Conservation (phyloP, 2,329 filamentous ascomycete genomes). For the Plenodomus biglobosus region DNA sequence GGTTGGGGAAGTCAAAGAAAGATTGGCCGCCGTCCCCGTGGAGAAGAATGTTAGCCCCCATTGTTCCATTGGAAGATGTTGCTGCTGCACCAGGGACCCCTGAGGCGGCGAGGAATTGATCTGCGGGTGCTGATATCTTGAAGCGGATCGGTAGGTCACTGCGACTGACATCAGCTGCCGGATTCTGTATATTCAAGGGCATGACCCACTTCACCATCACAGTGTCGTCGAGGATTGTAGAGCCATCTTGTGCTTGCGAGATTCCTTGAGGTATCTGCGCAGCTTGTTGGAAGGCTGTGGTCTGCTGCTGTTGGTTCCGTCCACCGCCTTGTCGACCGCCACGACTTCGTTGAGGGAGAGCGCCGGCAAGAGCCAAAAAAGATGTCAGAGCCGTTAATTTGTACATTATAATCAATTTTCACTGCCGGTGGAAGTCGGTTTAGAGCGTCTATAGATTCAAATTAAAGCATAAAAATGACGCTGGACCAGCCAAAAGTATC, state of each 20-base stretch:
- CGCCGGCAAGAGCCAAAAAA: conserved; percentile 24
- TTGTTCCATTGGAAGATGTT: conserved; percentile 36
- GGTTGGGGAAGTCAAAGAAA: conserved; percentile 61
- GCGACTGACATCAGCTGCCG: conserved; percentile 34
- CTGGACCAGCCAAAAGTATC: no score
- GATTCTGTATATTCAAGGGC: conserved; percentile 6
- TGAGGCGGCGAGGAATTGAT: conserved; percentile 55
- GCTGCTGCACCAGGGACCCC: conserved; percentile 53
- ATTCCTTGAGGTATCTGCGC: conserved; percentile 40
- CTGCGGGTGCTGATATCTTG: conserved; percentile 58
- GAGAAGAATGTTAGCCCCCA: conserved; percentile 58
- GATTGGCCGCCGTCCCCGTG: conserved; percentile 63
- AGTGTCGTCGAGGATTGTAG: conserved; percentile 58
- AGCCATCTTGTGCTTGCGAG: conserved; percentile 55
- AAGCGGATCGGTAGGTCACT: conserved; percentile 56
- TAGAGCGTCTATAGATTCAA: no score
- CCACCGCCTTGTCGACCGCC: conserved; percentile 4
- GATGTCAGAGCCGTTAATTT: conserved; percentile 15
- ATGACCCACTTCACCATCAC: conserved; percentile 51
- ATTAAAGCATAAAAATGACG: no score
- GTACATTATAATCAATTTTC: conserved; percentile 8
- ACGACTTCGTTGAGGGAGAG: conserved; percentile 29
- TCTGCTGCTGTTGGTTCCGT: conserved; percentile 5
- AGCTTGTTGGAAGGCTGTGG: conserved; percentile 40
- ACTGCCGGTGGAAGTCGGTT: no score